A percentile compares a stretch with the other conserved stretches of the same genome.
Evolutionary conservation across 305 asterid genomes (phyloP).

Genomic region (Fraxinus albicans): DNA sequence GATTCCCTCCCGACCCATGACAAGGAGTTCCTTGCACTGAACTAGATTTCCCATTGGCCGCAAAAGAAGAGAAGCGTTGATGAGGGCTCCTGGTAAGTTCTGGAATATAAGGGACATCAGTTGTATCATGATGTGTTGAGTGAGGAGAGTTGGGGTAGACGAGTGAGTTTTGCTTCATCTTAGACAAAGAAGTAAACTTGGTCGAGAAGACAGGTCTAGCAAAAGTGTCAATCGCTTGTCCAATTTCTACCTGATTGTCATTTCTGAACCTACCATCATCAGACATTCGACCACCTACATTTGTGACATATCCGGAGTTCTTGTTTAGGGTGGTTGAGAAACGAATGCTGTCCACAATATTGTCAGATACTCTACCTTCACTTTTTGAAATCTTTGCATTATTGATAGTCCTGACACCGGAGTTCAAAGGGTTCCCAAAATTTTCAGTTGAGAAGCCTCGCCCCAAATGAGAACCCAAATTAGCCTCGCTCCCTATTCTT

Average conservation of each 20-base stretch:
- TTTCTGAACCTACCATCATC: conserved; percentile 33
- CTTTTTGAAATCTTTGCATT: conserved; percentile 28
- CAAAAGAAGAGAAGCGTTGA: conserved; percentile 30
- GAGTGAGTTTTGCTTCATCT: conserved; percentile 23
- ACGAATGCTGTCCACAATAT: conserved; percentile 23
- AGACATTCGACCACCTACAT: conserved; percentile 28
- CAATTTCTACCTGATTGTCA: conserved; percentile 25
- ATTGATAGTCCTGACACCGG: conserved; percentile 22
- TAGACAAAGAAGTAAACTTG: conserved; percentile 33
- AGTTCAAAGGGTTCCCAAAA: conserved; percentile 21
- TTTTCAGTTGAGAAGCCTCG: conserved; percentile 30
- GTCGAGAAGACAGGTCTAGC: conserved; percentile 26
- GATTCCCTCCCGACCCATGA: conserved; percentile 30
- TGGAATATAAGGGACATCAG: conserved; percentile 39
- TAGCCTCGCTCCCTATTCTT: conserved; percentile 24
- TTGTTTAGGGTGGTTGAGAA: conserved; percentile 26
- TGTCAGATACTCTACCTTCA: conserved; percentile 35
- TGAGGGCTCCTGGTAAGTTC: conserved; percentile 28
- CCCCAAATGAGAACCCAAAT: conserved; percentile 21
- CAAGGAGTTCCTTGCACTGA: conserved; percentile 29
- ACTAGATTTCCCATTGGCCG: conserved; percentile 28
- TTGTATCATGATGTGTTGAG: conserved; percentile 39
- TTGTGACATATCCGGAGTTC: conserved; percentile 19
- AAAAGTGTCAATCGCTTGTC: conserved; percentile 26
- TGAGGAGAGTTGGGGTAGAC: conserved; percentile 21